Conservation (phyloP, 306 rosid species). For the Vigna mungo region DNA sequence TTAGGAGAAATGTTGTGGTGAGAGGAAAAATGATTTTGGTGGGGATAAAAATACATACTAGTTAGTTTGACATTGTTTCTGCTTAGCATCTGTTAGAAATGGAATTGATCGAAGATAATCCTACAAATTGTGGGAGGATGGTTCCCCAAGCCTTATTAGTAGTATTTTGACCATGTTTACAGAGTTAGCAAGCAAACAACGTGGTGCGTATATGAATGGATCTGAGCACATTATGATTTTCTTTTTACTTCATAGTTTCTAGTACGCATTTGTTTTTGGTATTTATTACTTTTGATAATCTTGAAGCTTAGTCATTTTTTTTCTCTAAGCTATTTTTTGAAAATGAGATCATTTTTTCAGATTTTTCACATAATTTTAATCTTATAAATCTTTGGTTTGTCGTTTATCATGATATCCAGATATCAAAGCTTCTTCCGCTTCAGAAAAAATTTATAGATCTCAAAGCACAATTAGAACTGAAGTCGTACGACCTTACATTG, state of each 20-base stretch:
- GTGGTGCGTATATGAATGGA: constrained; percentile 12
- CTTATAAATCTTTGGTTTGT: constrained; percentile 1
- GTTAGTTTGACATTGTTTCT: constrained; percentile 20
- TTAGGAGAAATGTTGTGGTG: background rate
- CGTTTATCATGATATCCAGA: constrained; percentile 62
- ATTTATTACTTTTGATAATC: constrained; percentile 4
- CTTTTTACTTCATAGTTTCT: constrained; percentile 20
- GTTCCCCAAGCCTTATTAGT: background rate
- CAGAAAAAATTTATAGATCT: constrained; percentile 75
- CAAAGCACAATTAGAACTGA: constrained; percentile 82
- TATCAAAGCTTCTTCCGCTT: constrained; percentile 76
- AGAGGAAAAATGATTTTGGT: background rate
- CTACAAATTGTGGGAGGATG: background rate
- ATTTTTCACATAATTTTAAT: constrained; percentile 18
- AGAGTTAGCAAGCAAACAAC: background rate
- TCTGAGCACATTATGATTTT: constrained; percentile 13
- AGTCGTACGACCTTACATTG: constrained; percentile 77
- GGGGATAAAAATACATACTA: constrained; percentile 10
- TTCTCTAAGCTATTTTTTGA: constrained; percentile 6
- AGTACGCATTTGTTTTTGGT: background rate
- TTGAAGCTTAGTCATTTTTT: constrained; percentile 15
- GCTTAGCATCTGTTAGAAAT: constrained; percentile 10
- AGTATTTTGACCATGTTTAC: background rate
- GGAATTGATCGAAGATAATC: background rate
- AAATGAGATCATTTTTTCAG: constrained; percentile 5